phyloP scores from a whole-genome alignment of 1,284 basidiomycete species.

The Pulveroboletus sp. region DNA sequence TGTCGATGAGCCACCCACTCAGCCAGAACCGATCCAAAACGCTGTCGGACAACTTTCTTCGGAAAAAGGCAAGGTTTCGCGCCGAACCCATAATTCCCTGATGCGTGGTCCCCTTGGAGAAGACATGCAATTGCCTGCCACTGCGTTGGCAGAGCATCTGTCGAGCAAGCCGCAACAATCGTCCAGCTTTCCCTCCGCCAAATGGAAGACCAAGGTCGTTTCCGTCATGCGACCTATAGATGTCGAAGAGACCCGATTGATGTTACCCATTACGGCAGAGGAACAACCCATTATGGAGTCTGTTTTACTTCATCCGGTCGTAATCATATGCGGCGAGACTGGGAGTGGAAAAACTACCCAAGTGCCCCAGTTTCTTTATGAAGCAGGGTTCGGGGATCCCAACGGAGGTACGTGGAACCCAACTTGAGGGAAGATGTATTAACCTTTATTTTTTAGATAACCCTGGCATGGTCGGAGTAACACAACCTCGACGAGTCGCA shows the following conservation, averaged over 20 bases:
- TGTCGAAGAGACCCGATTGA: slow-evolving; percentile 76
- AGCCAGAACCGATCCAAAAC: slow-evolving; percentile 6
- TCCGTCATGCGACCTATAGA: slow-evolving; percentile 69
- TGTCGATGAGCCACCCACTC: slow-evolving; percentile 10
- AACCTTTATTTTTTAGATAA: slow-evolving; percentile 61
- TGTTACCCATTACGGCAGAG: slow-evolving; percentile 89
- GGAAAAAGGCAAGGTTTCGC: slow-evolving; percentile 47
- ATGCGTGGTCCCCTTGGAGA: slow-evolving; percentile 73
- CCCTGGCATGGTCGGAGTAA: slow-evolving; percentile 97
- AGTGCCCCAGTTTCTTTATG: slow-evolving; percentile 94
- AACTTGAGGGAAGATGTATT: background rate
- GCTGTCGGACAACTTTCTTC: slow-evolving; percentile 34
- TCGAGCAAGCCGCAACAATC: slow-evolving; percentile 27
- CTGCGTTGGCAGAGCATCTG: slow-evolving; percentile 59
- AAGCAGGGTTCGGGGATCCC: slow-evolving; percentile 90
- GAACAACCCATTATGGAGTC: slow-evolving; percentile 95
- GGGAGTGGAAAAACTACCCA: slow-evolving; percentile 99
- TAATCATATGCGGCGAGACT: slow-evolving; percentile 95
- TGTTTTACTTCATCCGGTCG: slow-evolving; percentile 84
- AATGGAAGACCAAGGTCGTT: slow-evolving; percentile 47
- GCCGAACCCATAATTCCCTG: slow-evolving; percentile 34
- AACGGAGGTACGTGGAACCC: slow-evolving; percentile 63
- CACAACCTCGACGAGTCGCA: slow-evolving; percentile 96
- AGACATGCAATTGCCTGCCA: slow-evolving; percentile 61
- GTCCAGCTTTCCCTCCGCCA: slow-evolving; percentile 18